These are phyloP conservation scores for Debaryomycetaceae sp. DNA, from an alignment of 1,139 yeast genomes.

Conservation along the genomic window DNA sequence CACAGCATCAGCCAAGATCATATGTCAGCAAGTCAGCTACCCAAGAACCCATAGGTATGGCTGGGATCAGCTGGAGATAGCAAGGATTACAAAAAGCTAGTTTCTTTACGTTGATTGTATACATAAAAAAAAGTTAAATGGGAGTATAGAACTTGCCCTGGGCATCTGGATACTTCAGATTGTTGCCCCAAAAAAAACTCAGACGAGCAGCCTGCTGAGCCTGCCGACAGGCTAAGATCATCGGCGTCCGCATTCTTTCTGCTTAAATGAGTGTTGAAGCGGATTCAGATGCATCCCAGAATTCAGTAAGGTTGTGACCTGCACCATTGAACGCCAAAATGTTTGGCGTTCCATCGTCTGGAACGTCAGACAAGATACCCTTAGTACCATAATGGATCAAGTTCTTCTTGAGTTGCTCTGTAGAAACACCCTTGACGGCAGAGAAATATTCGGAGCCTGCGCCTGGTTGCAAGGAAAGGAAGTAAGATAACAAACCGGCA, in stretches of 20 bases:
- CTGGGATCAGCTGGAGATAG: too few relatives aligned
- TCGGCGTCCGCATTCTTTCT: not conserved
- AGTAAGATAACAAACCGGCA: constrained; percentile 86
- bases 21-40: too few relatives aligned
- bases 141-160: too few relatives aligned
- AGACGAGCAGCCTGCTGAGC: not conserved
- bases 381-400: constrained; percentile 77
- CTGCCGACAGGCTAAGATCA: not conserved
- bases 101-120: too few relatives aligned
- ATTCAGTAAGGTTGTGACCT: constrained; percentile 70
- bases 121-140: too few relatives aligned
- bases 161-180: too few relatives aligned
- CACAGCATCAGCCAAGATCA: not conserved
- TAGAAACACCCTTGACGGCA: constrained; percentile 62
- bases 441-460: constrained; percentile 68
- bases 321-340: constrained; percentile 90
- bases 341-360: constrained; percentile 76
- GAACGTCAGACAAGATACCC: constrained; percentile 65
- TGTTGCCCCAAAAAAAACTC: not conserved
- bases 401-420: constrained; percentile 86
- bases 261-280: not conserved
- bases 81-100: too few relatives aligned
- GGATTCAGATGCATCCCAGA: constrained; percentile 48
- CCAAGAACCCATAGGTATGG: too few relatives aligned
- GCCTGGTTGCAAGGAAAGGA: constrained; percentile 86